These are phyloP conservation scores for Haplosporangium sp. DNA, from an alignment of 371 early-diverging fungal genomes.

Conservation along the genomic window DNA sequence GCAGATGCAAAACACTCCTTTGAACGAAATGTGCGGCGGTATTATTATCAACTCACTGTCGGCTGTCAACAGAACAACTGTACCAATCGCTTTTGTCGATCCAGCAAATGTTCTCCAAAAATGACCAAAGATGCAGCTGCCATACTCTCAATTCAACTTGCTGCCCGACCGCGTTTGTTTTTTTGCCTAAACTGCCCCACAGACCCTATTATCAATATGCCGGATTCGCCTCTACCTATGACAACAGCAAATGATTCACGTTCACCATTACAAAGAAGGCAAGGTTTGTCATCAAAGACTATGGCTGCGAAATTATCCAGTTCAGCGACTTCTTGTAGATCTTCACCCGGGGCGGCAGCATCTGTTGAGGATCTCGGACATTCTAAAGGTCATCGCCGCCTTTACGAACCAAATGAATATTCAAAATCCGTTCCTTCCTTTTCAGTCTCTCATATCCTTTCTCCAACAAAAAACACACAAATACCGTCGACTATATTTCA, in stretches of 20 bases:
- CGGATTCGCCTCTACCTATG: slow-evolving; percentile 36
- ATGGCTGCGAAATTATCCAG: slow-evolving; percentile 2
- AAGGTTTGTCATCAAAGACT: slow-evolving; percentile 7
- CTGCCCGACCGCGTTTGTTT: slow-evolving; percentile 62
- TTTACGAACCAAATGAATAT: slow-evolving; percentile 39
- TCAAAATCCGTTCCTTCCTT: slow-evolving; percentile 46
- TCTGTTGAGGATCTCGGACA: slow-evolving; percentile 27
- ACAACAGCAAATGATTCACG: neutral
- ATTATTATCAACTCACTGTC: slow-evolving; percentile 67
- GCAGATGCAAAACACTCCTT: slow-evolving; percentile 36
- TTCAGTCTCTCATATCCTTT: slow-evolving; percentile 11
- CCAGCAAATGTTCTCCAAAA: slow-evolving; percentile 55
- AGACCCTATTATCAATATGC: slow-evolving; percentile 54
- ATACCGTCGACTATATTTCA: neutral
- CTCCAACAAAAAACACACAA: slow-evolving; percentile 13
- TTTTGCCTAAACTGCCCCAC: slow-evolving; percentile 64
- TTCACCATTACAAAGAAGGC: slow-evolving; percentile 2
- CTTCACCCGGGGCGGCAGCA: slow-evolving; percentile 19
- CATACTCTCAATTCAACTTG: slow-evolving; percentile 70
- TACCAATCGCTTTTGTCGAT: slow-evolving; percentile 65
- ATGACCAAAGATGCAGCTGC: slow-evolving; percentile 70
- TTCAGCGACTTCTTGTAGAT: slow-evolving; percentile 9
- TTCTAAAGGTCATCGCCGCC: slow-evolving; percentile 7
- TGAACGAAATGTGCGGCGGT: slow-evolving; percentile 44
- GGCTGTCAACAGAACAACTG: slow-evolving; percentile 66